These are phyloP conservation scores for Tephrocybe sp. DNA, from an alignment of 768 basidiomycete species.

Conservation along the genomic window DNA sequence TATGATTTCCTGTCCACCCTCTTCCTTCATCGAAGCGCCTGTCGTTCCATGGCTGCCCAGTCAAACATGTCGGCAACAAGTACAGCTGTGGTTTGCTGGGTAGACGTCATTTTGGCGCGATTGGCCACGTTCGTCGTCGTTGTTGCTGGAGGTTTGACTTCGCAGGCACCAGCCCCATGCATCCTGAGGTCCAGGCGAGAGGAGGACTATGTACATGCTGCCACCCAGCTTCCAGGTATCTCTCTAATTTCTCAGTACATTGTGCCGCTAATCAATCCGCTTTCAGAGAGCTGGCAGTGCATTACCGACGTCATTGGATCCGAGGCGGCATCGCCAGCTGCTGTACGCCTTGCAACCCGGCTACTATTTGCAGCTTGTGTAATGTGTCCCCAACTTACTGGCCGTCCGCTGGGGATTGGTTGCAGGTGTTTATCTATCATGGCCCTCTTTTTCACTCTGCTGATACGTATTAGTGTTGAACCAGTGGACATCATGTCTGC, in stretches of 20 bases:
- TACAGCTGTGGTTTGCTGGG: conserved; percentile 56
- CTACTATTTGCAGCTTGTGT: conserved; percentile 57
- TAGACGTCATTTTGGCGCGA: conserved; percentile 56
- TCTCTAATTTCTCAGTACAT: neutral
- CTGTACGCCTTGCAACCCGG: conserved; percentile 55
- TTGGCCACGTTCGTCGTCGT: conserved; percentile 36
- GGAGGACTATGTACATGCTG: conserved; percentile 53
- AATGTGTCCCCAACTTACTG: conserved; percentile 40
- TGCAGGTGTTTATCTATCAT: conserved; percentile 9
- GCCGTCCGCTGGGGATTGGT: conserved; percentile 21
- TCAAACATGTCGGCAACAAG: conserved; percentile 21
- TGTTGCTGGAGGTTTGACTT: conserved; percentile 20
- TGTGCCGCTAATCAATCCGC: neutral
- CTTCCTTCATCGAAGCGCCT: conserved; percentile 51
- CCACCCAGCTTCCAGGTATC: conserved; percentile 67
- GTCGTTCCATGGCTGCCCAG: conserved; percentile 41
- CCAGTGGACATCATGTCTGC: conserved; percentile 18
- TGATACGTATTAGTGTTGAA: conserved; percentile 5
- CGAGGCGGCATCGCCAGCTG: conserved; percentile 52
- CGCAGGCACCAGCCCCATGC: conserved; percentile 26
- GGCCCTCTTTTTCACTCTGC: neutral
- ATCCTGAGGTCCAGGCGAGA: conserved; percentile 40
- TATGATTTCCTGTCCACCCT: conserved; percentile 34
- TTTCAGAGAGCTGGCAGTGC: conserved; percentile 52
- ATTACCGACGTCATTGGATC: conserved; percentile 46